These are phyloP conservation scores for Umbelopsis isabellina DNA, from an alignment of 192 early-diverging fungal species.

Conservation along the genomic window DNA sequence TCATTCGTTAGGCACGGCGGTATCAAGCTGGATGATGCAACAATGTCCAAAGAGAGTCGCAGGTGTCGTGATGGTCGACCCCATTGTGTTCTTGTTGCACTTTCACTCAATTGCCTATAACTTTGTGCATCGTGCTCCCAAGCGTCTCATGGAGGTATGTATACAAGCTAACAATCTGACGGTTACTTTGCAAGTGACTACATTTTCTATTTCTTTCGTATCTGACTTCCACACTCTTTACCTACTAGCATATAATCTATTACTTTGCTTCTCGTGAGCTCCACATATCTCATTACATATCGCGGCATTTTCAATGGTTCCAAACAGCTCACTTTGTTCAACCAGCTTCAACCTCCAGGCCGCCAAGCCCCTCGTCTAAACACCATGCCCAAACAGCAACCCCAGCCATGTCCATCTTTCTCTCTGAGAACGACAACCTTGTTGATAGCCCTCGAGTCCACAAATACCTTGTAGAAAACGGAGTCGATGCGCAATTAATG, in stretches of 20 bases:
- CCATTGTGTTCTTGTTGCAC: conserved; percentile 68
- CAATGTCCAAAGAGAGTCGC: conserved; percentile 49
- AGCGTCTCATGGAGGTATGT: conserved; percentile 36
- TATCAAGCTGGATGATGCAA: conserved; percentile 61
- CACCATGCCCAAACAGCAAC: conserved; percentile 13
- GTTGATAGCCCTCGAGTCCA: conserved; percentile 38
- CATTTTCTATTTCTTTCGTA: neutral
- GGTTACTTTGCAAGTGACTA: neutral
- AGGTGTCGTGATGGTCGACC: conserved; percentile 65
- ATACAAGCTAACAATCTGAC: neutral
- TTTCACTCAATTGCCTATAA: conserved; percentile 66
- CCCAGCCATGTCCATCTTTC: conserved; percentile 37
- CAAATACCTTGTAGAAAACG: conserved; percentile 41
- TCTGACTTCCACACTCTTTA: neutral
- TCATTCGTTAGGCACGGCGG: conserved; percentile 68
- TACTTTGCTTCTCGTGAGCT: conserved; percentile 64
- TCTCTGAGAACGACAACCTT: conserved; percentile 52
- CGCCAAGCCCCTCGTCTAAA: conserved; percentile 17
- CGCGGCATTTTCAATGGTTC: conserved; percentile 56
- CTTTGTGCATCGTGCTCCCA: conserved; percentile 52
- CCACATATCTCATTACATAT: conserved; percentile 63
- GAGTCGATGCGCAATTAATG: conserved; percentile 48
- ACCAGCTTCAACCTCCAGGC: neutral
- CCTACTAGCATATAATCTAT: conserved; percentile 53
- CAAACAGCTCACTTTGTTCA: conserved; percentile 44